phyloP scores from a whole-genome alignment of 495 filamentous ascomycete genomes.

The Aspergillus haitiensis region DNA sequence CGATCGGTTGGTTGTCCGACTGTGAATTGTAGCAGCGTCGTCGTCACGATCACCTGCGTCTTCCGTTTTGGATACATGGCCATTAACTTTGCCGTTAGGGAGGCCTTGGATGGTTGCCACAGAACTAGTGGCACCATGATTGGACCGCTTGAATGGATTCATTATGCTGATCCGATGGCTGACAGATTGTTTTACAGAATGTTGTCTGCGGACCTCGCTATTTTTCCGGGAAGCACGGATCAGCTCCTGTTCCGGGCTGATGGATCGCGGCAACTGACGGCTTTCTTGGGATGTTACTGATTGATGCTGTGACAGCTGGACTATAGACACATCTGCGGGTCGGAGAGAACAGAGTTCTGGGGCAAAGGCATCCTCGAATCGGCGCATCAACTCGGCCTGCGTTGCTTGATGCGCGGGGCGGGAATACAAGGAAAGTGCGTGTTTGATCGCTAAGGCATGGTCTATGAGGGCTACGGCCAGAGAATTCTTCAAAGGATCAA shows the following conservation, averaged over 20 bases:
- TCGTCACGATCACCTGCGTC: slow-evolving; percentile 34
- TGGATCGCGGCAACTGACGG: slow-evolving; percentile 34
- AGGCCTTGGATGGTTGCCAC: slow-evolving; percentile 37
- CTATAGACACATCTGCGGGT: slow-evolving; percentile 28
- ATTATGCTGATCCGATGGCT: slow-evolving; percentile 51
- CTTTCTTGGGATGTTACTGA: slow-evolving; percentile 27
- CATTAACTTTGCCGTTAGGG: slow-evolving; percentile 30
- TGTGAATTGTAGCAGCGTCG: slow-evolving; percentile 47
- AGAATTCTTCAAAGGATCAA: slow-evolving; percentile 75
- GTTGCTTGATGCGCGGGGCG: slow-evolving; percentile 60
- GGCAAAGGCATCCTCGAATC: slow-evolving; percentile 51
- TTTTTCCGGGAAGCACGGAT: slow-evolving; percentile 37
- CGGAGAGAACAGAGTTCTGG: slow-evolving; percentile 42
- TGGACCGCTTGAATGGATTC: slow-evolving; percentile 49
- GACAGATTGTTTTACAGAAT: slow-evolving; percentile 42
- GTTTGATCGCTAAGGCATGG: slow-evolving; percentile 83
- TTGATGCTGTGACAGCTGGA: slow-evolving; percentile 30
- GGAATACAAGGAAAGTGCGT: slow-evolving; percentile 69
- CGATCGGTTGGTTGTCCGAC: slow-evolving; percentile 43
- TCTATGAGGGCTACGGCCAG: slow-evolving; percentile 84
- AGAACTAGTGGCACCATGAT: slow-evolving; percentile 39
- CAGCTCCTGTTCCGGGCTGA: slow-evolving; percentile 43
- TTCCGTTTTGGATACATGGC: slow-evolving; percentile 11
- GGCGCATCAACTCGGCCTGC: slow-evolving; percentile 52
- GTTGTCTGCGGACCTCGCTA: slow-evolving; percentile 33